Percentiles rank a stretch among this genome's conserved stretches.
Evolutionary conservation across 441 rosid species (phyloP).

Genomic region (Adansonia grandidieri): DNA sequence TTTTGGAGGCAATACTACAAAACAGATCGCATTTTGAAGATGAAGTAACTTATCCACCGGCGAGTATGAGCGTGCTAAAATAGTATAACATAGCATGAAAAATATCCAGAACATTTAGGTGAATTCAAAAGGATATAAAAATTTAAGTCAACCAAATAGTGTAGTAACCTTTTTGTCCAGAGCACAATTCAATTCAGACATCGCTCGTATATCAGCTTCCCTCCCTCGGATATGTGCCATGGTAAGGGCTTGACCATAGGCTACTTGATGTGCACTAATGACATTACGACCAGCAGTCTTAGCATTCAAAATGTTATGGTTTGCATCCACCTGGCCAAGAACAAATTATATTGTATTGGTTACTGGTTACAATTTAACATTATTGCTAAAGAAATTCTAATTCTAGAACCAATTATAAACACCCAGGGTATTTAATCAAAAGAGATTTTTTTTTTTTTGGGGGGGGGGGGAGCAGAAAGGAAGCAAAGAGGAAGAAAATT

Average conservation of each 20-base stretch:
- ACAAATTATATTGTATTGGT: slow-evolving; percentile 22
- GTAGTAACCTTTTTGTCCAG: slow-evolving; percentile 63
- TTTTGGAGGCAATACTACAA: too few species aligned
- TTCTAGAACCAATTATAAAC: slow-evolving; percentile 12
- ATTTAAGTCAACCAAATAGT: slow-evolving; percentile 1
- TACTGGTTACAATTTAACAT: neutral
- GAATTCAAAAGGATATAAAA: slow-evolving; percentile 1
- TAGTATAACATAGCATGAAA: neutral
- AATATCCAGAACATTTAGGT: neutral
- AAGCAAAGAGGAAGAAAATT: slow-evolving; percentile 9
- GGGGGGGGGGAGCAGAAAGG: neutral
- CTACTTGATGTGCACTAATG: slow-evolving; percentile 46
- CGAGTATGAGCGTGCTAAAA: neutral
- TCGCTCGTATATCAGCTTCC: slow-evolving; percentile 63
- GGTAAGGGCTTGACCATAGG: slow-evolving; percentile 48
- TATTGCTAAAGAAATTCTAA: neutral
- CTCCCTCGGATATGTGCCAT: slow-evolving; percentile 50
- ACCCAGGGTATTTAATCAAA: neutral
- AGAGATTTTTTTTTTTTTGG: neutral
- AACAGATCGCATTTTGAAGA: neutral
- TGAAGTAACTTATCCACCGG: neutral
- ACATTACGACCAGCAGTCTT: slow-evolving; percentile 44
- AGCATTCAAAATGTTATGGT: slow-evolving; percentile 39
- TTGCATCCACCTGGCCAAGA: slow-evolving; percentile 51
- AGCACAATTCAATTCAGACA: slow-evolving; percentile 53